These are phyloP conservation scores for Candida ipomoeae DNA, from an alignment of 805 yeast species.

Conservation along the genomic window DNA sequence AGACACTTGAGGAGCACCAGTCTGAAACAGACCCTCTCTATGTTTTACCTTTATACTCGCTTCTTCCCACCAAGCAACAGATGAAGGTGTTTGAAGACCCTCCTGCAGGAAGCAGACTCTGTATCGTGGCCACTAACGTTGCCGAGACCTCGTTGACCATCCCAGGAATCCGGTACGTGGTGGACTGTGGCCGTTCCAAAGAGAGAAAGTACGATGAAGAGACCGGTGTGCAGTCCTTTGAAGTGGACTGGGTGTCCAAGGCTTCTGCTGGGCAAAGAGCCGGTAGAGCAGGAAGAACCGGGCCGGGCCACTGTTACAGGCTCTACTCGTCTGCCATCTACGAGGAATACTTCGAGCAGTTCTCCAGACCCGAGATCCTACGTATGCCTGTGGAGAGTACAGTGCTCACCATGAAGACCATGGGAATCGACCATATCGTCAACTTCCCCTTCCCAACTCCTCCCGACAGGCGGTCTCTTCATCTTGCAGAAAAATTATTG, in stretches of 20 bases:
- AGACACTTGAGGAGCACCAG: constrained; percentile 65
- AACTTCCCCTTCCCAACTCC: constrained; percentile 98
- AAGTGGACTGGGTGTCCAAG: constrained; percentile 86
- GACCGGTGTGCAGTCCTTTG: constrained; percentile 90
- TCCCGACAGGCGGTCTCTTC: constrained; percentile 61
- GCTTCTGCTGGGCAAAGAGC: constrained; percentile 95
- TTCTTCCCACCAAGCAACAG: constrained; percentile 92
- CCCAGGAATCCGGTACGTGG: constrained; percentile 91
- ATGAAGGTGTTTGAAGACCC: constrained; percentile 86
- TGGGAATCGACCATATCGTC: constrained; percentile 87
- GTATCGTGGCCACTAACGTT: constrained; percentile 94
- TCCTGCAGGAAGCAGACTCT: constrained; percentile 79
- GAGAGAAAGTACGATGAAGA: constrained; percentile 78
- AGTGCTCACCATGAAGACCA: constrained; percentile 91
- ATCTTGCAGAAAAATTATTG: constrained; percentile 63
- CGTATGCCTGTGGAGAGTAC: constrained; percentile 96
- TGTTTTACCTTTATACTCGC: constrained; percentile 87
- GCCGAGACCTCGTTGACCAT: constrained; percentile 97
- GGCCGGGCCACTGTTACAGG: constrained; percentile 96
- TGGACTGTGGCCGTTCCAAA: constrained; percentile 92
- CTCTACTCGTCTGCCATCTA: constrained; percentile 89
- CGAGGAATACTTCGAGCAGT: constrained; percentile 79
- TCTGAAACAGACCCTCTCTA: constrained; percentile 73
- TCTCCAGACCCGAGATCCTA: constrained; percentile 83
- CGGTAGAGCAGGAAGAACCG: constrained; percentile 98